Evolutionary conservation across 2,329 filamentous ascomycete genomes (phyloP), one percentile per base, ranked within the genome.

Genomic region (Xylariaceae sp.): DNA sequence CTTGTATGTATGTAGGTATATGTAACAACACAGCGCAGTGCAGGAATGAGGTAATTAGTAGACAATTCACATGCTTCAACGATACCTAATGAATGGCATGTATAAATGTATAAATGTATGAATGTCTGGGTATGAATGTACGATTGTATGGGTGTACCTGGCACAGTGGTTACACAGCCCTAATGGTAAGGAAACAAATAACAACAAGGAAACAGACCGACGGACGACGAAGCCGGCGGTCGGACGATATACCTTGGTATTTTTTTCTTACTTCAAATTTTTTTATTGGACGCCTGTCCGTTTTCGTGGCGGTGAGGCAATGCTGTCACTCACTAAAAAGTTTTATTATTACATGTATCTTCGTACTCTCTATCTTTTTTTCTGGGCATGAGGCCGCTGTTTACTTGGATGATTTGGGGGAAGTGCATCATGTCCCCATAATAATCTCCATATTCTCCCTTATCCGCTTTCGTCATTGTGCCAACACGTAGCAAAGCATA

Each of bases 401-500:
- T 37, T 37, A 16, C 32, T 14, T 10, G 32, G 32, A 10, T 37
- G 32, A 37, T 37, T 37, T 37, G 32, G 32, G 32, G 32, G 14
- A 12, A 16, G 3, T 7, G 12, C 32, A 54, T 53, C 49, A 48
- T 44, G 40, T 47, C 53, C 44, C 47, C 53, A 32, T 29, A 49
- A 44, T 21, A 40, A 50, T 52, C 23, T 20, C 51, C 52, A 29
- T 47, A 26, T 26, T 26, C 23, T 26, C 23, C 23, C 23, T 26
- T 9, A 9, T 48, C 54, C 47, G 54, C 56, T 62, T 54, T 57
- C 59, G 59, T 62, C 56, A 62, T 62, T 55, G 45, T 51, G 23
- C 57, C 51, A 53, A 54, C 49, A 52, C 47, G 57, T 57, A 62
- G 46, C 52, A 53, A 40, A 18, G 12, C 23, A 41, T 2, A 59